Percentiles rank a stretch among this genome's conserved stretches.
phyloP scores from a whole-genome alignment of 805 yeast species.

The Martiniozyma abietophila region DNA sequence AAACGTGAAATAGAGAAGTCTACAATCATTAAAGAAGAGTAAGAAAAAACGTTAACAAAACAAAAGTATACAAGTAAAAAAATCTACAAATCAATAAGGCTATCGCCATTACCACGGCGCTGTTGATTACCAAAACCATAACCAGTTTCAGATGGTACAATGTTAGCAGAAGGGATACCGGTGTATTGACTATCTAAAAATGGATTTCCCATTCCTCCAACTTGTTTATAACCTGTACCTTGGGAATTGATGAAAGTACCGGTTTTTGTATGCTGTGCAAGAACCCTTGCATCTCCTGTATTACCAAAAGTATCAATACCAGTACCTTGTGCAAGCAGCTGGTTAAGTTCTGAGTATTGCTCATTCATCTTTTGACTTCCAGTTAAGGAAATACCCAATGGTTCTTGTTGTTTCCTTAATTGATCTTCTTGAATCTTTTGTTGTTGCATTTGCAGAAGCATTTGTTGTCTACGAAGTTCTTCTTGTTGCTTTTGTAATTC shows the following conservation, averaged over 20 bases:
- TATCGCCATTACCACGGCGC: constrained; percentile 18
- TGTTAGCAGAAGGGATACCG: constrained; percentile 35
- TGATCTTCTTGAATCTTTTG: constrained; percentile 12
- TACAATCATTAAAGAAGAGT: background rate
- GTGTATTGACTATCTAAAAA: constrained; percentile 63
- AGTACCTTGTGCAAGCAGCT: constrained; percentile 73
- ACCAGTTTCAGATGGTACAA: constrained; percentile 83
- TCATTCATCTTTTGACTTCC: constrained; percentile 49
- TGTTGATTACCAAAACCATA: constrained; percentile 86
- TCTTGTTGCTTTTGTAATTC: constrained; percentile 33
- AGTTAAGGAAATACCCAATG: constrained; percentile 37
- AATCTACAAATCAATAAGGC: constrained; percentile 25
- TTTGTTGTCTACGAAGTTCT: constrained; percentile 34
- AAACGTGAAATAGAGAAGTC: too few species aligned
- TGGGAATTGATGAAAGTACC: constrained; percentile 76
- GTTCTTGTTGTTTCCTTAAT: constrained; percentile 25
- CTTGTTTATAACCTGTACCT: constrained; percentile 71
- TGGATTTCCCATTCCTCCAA: constrained; percentile 44
- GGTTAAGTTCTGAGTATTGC: constrained; percentile 63
- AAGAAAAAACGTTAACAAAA: background rate
- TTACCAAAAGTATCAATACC: constrained; percentile 93
- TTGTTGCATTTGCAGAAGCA: constrained; percentile 7
- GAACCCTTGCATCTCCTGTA: constrained; percentile 73
- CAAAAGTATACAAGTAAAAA: background rate
- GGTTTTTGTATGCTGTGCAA: constrained; percentile 85